Evolutionary conservation across 345 rosid genomes (phyloP).

Genomic region (Punica granatum): DNA sequence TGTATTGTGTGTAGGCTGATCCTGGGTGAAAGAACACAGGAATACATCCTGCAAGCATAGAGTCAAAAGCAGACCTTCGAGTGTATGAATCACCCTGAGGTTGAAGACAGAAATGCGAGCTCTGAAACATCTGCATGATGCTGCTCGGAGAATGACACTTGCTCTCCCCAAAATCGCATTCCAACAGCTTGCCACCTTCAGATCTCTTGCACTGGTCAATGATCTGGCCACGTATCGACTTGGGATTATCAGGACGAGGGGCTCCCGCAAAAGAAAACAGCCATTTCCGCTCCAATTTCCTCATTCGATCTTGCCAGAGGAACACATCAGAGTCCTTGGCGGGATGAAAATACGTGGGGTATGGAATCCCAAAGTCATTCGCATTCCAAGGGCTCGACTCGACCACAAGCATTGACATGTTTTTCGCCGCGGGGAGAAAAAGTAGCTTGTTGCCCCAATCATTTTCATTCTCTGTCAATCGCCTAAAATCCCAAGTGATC

Average conservation of each 20-base stretch:
- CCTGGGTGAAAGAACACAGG: slow-evolving; percentile 37
- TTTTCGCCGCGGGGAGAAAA: slow-evolving; percentile 16
- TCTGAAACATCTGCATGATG: slow-evolving; percentile 48
- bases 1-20: slow-evolving; percentile 44
- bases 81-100: slow-evolving; percentile 54
- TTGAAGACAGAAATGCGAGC: slow-evolving; percentile 41
- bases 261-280: slow-evolving; percentile 20
- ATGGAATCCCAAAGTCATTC: slow-evolving; percentile 20
- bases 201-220: slow-evolving; percentile 13
- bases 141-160: slow-evolving; percentile 49
- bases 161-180: slow-evolving; percentile 34
- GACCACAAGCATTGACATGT: slow-evolving; percentile 22
- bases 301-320: slow-evolving; percentile 20
- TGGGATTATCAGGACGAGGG: slow-evolving; percentile 19
- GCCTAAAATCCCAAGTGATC: slow-evolving; percentile 20
- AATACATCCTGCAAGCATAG: slow-evolving; percentile 40
- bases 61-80: slow-evolving; percentile 43
- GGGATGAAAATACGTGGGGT: slow-evolving; percentile 24
- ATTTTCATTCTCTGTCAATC: slow-evolving; percentile 11
- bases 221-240: slow-evolving; percentile 20
- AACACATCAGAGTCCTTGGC: slow-evolving; percentile 18
- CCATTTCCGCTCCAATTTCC: slow-evolving; percentile 17
- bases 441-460: slow-evolving; percentile 24
- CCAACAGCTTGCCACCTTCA: slow-evolving; percentile 12
- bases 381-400: slow-evolving; percentile 22